Evolutionary conservation across 129 eudicot species (phyloP), one percentile per base, ranked within the genome.

Genomic region (Chrysanthemum seticuspe): DNA sequence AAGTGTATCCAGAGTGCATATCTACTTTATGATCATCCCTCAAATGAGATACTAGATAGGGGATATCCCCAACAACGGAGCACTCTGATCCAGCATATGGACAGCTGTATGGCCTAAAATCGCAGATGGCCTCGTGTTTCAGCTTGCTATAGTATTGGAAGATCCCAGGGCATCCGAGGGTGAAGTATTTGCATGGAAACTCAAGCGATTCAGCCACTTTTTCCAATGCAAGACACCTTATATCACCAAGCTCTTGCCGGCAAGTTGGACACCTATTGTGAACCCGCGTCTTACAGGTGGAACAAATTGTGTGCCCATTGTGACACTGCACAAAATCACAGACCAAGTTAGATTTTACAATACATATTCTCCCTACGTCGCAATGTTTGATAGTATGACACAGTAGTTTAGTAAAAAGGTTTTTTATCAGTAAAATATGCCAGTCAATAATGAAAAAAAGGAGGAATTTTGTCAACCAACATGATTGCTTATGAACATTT

Each of bases 71-170:
- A 15, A 78, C 80, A 60, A 76, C 84, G 11, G 92, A 82, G 68
- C 96, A 89, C 76, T 89, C 96, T 15, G 96, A 86, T 68, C 96
- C 96, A 54, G 96, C 91, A 69, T 89, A 89, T 1, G 96, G 96
- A 68, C 96, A 89, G 65, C 68, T 84, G 80, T 89, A 89, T 0
- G 96, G 96, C 77, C 96, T 86, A 70, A 81, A 89, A 70, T 79
- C 80, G 76, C 96, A 89, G n/a, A 80, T 8, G 27, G 83, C 72
- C 65, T 89, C 96, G 16, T 89, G 96, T 67, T 89, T 89, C 59
- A 89, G 81, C 77, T 89, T 89, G 80, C 89, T 83, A 74, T 86
- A 89, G 70, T 89, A 89, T 2, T 87, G 96, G 51, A 84, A 89
- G 74, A 89, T 86, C 78, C 87, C 91, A 0, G 87, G 83, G 70